Evolutionary conservation across 2,329 filamentous ascomycete genomes (phyloP).

Genomic region (Blastomyces parvus): DNA sequence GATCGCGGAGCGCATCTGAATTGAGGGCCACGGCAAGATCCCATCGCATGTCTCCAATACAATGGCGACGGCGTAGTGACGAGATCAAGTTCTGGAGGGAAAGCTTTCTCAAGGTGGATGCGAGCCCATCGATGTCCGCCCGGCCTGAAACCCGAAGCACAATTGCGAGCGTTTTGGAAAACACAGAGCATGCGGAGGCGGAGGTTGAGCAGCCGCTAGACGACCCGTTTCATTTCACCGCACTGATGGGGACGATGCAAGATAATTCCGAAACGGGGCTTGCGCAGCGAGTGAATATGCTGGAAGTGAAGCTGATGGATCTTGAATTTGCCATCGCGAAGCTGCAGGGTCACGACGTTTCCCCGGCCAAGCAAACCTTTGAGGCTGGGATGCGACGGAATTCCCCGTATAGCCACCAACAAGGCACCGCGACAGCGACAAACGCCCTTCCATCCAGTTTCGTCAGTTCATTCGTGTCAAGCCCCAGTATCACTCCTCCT

Average conservation of each 20-base stretch:
- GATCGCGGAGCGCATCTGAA: conserved; percentile 38
- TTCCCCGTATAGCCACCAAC: neutral
- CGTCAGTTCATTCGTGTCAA: conserved; percentile 12
- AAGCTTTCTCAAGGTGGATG: conserved; percentile 24
- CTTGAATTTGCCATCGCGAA: conserved; percentile 42
- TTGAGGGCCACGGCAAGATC: conserved; percentile 29
- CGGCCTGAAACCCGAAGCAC: conserved; percentile 12
- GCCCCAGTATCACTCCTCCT: conserved; percentile 11
- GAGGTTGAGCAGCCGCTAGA: neutral
- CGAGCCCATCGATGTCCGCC: conserved; percentile 14
- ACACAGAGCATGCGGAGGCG: conserved; percentile 6
- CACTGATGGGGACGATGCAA: conserved; percentile 32
- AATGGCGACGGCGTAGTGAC: conserved; percentile 34
- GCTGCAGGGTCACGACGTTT: conserved; percentile 31
- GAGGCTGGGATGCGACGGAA: conserved; percentile 1
- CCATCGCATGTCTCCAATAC: conserved; percentile 32
- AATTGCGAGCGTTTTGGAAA: conserved; percentile 6
- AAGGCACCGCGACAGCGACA: neutral
- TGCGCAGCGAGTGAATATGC: conserved; percentile 40
- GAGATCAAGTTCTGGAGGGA: conserved; percentile 33
- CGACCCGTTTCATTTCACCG: conserved; percentile 28
- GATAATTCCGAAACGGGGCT: conserved; percentile 33
- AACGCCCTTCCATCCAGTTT: conserved; percentile 8
- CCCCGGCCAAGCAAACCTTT: conserved; percentile 11
- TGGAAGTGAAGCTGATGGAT: conserved; percentile 44